Conservation (phyloP, 2,329 filamentous ascomycete species). For the Diatrype stigma region DNA sequence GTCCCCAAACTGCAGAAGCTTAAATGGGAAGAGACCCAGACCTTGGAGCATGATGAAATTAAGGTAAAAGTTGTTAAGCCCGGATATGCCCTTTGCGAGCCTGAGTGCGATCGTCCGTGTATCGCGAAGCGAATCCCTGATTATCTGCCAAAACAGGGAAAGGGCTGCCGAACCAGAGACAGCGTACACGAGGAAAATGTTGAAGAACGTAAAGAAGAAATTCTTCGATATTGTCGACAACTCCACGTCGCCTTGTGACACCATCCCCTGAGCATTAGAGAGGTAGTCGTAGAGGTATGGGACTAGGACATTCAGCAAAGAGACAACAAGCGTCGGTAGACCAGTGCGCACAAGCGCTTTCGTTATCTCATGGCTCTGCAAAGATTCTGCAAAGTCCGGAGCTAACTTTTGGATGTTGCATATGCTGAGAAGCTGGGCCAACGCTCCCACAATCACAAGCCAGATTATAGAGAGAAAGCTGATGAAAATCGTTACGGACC, state of each 20-base stretch:
- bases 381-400: slow-evolving; percentile 62
- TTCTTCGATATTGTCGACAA: slow-evolving; percentile 96
- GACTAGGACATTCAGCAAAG: slow-evolving; percentile 81
- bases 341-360: slow-evolving; percentile 81
- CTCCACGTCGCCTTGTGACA: slow-evolving; percentile 91
- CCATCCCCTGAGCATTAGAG: slow-evolving; percentile 87
- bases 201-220: slow-evolving; percentile 99
- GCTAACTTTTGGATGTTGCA: slow-evolving; percentile 73
- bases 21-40: slow-evolving; percentile 88
- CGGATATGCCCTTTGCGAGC: slow-evolving; percentile 71
- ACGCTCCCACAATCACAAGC: slow-evolving; percentile 73
- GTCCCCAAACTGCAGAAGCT: slow-evolving; percentile 83
- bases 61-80: slow-evolving; percentile 78
- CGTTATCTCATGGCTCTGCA: slow-evolving; percentile 65
- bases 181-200: slow-evolving; percentile 94
- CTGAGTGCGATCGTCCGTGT: slow-evolving; percentile 72
- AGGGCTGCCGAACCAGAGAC: slow-evolving; percentile 70
- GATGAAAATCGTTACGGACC: slow-evolving; percentile 81
- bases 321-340: slow-evolving; percentile 78
- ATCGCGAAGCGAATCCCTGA: slow-evolving; percentile 73
- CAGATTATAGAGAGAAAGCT: slow-evolving; percentile 81
- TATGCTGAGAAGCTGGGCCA: slow-evolving; percentile 76
- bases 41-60: slow-evolving; percentile 93
- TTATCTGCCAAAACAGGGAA: slow-evolving; percentile 66
- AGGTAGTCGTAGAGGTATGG: slow-evolving; percentile 95